Evolutionary conservation across 129 eudicot species (phyloP).

Genomic region (Scalesia atractyloides): DNA sequence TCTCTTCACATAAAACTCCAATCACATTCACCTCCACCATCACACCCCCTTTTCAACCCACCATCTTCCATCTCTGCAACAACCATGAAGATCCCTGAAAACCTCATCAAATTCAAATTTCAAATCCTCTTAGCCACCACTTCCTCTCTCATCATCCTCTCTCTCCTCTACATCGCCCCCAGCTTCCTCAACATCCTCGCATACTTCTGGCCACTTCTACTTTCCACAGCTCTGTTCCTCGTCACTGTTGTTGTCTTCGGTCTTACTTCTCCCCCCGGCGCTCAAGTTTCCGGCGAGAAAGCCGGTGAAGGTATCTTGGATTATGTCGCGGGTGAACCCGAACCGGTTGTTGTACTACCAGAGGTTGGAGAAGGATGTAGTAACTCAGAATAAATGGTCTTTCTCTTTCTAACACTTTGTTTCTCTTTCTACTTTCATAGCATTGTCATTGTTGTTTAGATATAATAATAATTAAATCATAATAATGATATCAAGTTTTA

Average conservation of each 20-base stretch:
- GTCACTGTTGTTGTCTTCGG: constrained; percentile 52
- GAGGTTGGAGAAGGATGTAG: background rate
- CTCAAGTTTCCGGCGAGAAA: constrained; percentile 48
- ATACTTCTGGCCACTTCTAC: constrained; percentile 68
- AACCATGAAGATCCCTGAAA: constrained; percentile 54
- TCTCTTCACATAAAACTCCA: constrained; percentile 21
- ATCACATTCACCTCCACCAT: background rate
- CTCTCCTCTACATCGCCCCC: constrained; percentile 43
- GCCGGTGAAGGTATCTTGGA: constrained; percentile 73
- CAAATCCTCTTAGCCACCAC: constrained; percentile 30
- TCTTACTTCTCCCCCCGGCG: constrained; percentile 48
- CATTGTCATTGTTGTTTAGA: background rate
- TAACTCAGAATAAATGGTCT: background rate
- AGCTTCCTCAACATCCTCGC: constrained; percentile 46
- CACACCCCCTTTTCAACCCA: background rate
- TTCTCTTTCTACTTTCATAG: constrained; percentile 4
- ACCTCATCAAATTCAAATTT: constrained; percentile 45
- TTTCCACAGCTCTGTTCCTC: constrained; percentile 64
- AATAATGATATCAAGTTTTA: background rate
- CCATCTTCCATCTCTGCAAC: background rate
- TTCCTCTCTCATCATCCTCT: constrained; percentile 18
- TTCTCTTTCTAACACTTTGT: constrained; percentile 8
- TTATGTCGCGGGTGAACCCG: constrained; percentile 49
- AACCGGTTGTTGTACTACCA: background rate
- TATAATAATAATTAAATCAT: background rate